These are phyloP conservation scores for Cercis canadensis DNA, from an alignment of 306 rosid genomes.

Conservation along the genomic window DNA sequence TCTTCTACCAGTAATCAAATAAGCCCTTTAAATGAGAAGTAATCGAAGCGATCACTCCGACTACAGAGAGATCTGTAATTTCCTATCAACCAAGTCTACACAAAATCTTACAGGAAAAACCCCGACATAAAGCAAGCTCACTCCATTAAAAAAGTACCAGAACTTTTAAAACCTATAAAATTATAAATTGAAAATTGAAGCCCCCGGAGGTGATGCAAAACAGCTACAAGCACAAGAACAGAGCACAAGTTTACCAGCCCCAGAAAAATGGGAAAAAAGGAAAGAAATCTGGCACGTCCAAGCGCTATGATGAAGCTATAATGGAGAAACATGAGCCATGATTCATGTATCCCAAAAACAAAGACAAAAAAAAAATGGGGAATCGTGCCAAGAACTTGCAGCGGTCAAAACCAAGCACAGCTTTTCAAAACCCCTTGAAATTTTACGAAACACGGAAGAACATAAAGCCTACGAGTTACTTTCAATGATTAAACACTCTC, in stretches of 20 bases:
- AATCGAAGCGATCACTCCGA: conserved; percentile 1
- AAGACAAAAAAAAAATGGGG: not conserved
- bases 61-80: conserved; percentile 36
- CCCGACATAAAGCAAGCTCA: conserved; percentile 3
- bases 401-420: conserved; percentile 27
- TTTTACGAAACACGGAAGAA: conserved; percentile 12
- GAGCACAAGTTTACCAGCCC: not conserved
- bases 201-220: conserved; percentile 1
- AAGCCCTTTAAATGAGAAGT: not conserved
- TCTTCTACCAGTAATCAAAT: conserved; percentile 29
- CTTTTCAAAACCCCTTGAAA: conserved; percentile 41
- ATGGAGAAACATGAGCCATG: conserved; percentile 31
- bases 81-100: not conserved
- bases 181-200: not conserved
- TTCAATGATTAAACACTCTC: too few species aligned
- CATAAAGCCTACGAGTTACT: conserved; percentile 23
- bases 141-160: too few species aligned
- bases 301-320: conserved; percentile 45
- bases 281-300: not conserved
- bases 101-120: not conserved
- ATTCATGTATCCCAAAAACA: conserved; percentile 30
- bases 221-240: conserved; percentile 13
- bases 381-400: conserved; percentile 29
- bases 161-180: conserved; percentile 24
- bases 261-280: not conserved